A percentile compares a stretch with the other conserved stretches of the same genome.
These are phyloP conservation scores for Fusarium albidum DNA, from an alignment of 2,329 filamentous ascomycete species.

Conservation along the genomic window DNA sequence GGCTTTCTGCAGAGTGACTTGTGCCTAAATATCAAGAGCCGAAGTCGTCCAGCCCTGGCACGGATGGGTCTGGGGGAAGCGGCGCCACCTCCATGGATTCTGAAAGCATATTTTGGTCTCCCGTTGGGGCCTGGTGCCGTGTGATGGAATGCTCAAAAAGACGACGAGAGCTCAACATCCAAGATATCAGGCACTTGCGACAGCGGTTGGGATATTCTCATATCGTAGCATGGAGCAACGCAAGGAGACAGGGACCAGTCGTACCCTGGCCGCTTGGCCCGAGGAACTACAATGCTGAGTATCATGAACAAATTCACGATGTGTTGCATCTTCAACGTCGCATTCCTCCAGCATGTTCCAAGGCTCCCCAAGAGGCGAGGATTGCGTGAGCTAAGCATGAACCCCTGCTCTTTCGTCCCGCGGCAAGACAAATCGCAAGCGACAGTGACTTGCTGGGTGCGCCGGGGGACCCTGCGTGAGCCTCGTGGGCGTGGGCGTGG, in stretches of 20 bases:
- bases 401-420: conserved; percentile 30
- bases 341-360: conserved; percentile 12
- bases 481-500: conserved; percentile 35
- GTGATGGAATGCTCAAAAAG: conserved; percentile 4
- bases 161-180: background rate
- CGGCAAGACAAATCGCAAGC: conserved; percentile 25
- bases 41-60: conserved; percentile 11
- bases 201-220: background rate
- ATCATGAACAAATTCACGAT: conserved; percentile 31
- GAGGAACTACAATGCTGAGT: conserved; percentile 14
- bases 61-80: background rate
- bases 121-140: conserved; percentile 5
- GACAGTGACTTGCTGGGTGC: conserved; percentile 30
- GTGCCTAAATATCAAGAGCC: conserved; percentile 23
- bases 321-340: conserved; percentile 16
- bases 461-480: conserved; percentile 36
- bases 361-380: conserved; percentile 11
- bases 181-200: conserved; percentile 21
- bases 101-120: conserved; percentile 1
- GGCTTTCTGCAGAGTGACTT: conserved; percentile 18
- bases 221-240: background rate
- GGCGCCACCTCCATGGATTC: background rate
- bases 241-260: conserved; percentile 13
- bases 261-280: conserved; percentile 2
- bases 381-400: conserved; percentile 28